A percentile compares a stretch with the other conserved stretches of the same genome.
These are phyloP conservation scores for Durio zibethinus DNA, from an alignment of 345 rosid genomes.

Conservation along the genomic window DNA sequence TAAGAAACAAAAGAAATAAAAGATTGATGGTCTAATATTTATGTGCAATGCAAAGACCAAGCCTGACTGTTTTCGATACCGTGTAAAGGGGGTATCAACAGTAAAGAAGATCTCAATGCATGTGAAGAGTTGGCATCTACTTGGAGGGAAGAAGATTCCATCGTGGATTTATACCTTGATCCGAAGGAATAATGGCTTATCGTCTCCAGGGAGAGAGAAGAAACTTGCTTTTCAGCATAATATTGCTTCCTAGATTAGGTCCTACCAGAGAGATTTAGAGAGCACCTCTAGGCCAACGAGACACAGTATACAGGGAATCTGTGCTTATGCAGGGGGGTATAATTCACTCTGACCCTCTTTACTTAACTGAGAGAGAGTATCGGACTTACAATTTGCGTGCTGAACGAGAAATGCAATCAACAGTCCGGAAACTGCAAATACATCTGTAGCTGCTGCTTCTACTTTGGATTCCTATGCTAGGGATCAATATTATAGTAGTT, in stretches of 20 bases:
- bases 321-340: constrained; percentile 36
- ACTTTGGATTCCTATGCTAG: constrained; percentile 37
- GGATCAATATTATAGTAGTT: constrained; percentile 33
- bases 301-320: constrained; percentile 23
- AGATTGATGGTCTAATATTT: constrained; percentile 79
- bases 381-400: constrained; percentile 34
- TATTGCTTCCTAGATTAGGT: constrained; percentile 24
- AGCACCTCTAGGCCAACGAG: constrained; percentile 37
- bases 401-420: constrained; percentile 32
- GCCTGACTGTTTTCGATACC: constrained; percentile 74
- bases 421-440: constrained; percentile 20
- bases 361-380: constrained; percentile 41
- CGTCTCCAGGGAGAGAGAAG: constrained; percentile 63
- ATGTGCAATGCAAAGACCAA: constrained; percentile 92
- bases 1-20: constrained; percentile 34
- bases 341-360: constrained; percentile 26
- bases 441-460: constrained; percentile 15
- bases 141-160: constrained; percentile 38
- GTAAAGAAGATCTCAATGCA: constrained; percentile 51
- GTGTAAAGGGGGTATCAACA: constrained; percentile 72
- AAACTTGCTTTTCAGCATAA: constrained; percentile 34
- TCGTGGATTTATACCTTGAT: constrained; percentile 45
- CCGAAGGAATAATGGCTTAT: constrained; percentile 69
- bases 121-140: constrained; percentile 21
- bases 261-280: constrained; percentile 40